Conservation (phyloP, 306 rosid species). For the Begonia loranthoides region DNA sequence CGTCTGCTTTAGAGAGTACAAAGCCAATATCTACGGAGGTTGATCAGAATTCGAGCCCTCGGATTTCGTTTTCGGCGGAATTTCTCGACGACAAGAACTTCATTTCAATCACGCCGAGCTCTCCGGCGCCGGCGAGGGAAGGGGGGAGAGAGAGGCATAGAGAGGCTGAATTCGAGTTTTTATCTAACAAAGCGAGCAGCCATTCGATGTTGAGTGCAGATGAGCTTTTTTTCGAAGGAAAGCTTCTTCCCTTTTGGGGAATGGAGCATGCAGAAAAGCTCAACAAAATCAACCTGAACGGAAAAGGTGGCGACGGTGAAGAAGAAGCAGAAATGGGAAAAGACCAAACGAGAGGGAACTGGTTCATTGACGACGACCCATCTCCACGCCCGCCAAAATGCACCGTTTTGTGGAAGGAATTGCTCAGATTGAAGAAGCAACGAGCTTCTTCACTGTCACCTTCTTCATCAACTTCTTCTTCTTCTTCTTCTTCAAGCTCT, state of each 20-base stretch:
- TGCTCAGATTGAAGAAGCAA: conserved; percentile 89
- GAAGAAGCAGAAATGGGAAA: conserved; percentile 23
- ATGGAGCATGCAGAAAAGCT: conserved; percentile 77
- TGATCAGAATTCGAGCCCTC: conserved; percentile 40
- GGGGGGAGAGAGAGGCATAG: conserved; percentile 23
- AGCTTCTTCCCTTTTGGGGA: conserved; percentile 86
- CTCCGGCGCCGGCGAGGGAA: conserved; percentile 23
- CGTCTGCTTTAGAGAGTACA: no score
- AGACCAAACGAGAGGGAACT: conserved; percentile 47
- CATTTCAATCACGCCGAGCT: conserved; percentile 68
- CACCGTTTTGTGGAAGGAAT: conserved; percentile 95
- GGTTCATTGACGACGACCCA: conserved; percentile 97
- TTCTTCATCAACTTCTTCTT: conserved; percentile 84
- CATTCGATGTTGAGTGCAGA: conserved; percentile 66
- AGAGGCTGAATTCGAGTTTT: conserved; percentile 82
- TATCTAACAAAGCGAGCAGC: conserved; percentile 40
- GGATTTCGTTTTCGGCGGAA: conserved; percentile 91
- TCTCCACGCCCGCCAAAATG: conserved; percentile 99
- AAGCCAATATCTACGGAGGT: no score
- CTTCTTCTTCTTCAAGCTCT: conserved; percentile 61
- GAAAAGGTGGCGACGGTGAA: conserved; percentile 23
- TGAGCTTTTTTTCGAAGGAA: conserved; percentile 97
- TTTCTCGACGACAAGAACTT: conserved; percentile 80
- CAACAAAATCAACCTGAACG: conserved; percentile 46
- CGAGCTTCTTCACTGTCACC: conserved; percentile 68